Percentiles rank a stretch among this genome's conserved stretches.
Conservation (phyloP, 495 filamentous ascomycete genomes). For the Aspergillus incahuasiensis region DNA sequence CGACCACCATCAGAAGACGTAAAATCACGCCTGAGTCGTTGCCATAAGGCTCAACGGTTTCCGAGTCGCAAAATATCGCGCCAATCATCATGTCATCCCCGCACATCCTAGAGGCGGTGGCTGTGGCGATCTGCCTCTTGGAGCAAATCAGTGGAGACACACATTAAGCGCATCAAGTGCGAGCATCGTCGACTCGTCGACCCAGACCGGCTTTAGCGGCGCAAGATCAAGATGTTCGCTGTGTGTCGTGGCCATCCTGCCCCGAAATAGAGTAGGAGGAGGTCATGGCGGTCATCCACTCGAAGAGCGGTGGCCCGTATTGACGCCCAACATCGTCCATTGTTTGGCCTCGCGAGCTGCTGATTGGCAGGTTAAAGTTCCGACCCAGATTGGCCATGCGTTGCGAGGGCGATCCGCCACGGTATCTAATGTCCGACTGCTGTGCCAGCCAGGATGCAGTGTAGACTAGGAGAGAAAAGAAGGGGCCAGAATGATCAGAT, state of each 20-base stretch:
- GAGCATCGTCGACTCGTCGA: neutral
- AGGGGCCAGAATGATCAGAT: slow-evolving; percentile 6
- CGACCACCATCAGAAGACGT: slow-evolving; percentile 3
- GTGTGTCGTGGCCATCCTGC: slow-evolving; percentile 12
- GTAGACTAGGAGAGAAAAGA: slow-evolving; percentile 13
- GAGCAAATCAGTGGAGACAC: slow-evolving; percentile 3
- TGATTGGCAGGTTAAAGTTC: slow-evolving; percentile 36
- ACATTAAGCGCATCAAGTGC: neutral
- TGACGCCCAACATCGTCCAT: slow-evolving; percentile 26
- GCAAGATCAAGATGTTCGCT: neutral
- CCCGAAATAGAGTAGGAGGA: slow-evolving; percentile 11
- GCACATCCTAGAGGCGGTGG: slow-evolving; percentile 26
- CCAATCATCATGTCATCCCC: slow-evolving; percentile 28
- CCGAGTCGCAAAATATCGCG: slow-evolving; percentile 29
- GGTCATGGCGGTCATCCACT: neutral
- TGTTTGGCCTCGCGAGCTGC: neutral
- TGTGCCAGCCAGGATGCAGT: slow-evolving; percentile 5
- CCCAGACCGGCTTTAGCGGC: neutral
- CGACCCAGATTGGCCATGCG: slow-evolving; percentile 21
- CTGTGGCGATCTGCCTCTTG: slow-evolving; percentile 27
- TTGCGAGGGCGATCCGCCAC: slow-evolving; percentile 35
- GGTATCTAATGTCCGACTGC: slow-evolving; percentile 37
- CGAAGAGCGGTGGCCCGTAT: slow-evolving; percentile 15
- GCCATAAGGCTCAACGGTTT: slow-evolving; percentile 17
- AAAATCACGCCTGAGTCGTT: slow-evolving; percentile 16